phyloP scores from a whole-genome alignment of 2,329 filamentous ascomycete genomes.

The Epichloe hybrida region DNA sequence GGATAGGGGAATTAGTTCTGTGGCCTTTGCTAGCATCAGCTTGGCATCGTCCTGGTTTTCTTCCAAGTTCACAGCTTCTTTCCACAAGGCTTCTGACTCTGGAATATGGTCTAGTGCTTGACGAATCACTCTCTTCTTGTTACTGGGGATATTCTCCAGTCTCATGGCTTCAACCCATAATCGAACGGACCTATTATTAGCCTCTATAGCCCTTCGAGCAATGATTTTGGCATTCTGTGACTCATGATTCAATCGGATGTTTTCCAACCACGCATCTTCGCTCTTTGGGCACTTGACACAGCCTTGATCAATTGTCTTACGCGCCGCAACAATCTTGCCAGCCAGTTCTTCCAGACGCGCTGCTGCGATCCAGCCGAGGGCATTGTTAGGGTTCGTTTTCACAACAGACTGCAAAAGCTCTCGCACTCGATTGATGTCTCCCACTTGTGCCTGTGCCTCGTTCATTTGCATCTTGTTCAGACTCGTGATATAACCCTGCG shows the following conservation, averaged over 20 bases:
- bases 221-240: slow-evolving; percentile 91
- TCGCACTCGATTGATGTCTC: slow-evolving; percentile 88
- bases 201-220: slow-evolving; percentile 81
- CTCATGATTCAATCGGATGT: slow-evolving; percentile 76
- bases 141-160: slow-evolving; percentile 65
- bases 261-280: slow-evolving; percentile 92
- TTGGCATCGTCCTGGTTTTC: slow-evolving; percentile 80
- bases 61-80: slow-evolving; percentile 89
- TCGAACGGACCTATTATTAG: slow-evolving; percentile 75
- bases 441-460: slow-evolving; percentile 71
- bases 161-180: slow-evolving; percentile 96
- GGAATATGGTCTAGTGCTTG: slow-evolving; percentile 87
- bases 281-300: slow-evolving; percentile 87
- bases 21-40: slow-evolving; percentile 82
- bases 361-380: slow-evolving; percentile 89
- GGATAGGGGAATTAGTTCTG: slow-evolving; percentile 85
- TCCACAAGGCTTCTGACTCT: slow-evolving; percentile 95
- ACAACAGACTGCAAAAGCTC: slow-evolving; percentile 92
- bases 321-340: slow-evolving; percentile 78
- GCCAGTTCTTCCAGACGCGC: slow-evolving; percentile 86
- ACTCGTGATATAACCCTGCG: slow-evolving; percentile 90
- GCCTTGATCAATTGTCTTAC: slow-evolving; percentile 76
- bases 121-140: slow-evolving; percentile 84
- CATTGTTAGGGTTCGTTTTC: slow-evolving; percentile 91
- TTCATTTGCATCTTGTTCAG: slow-evolving; percentile 69